Percentiles rank a stretch among this genome's conserved stretches.
Conservation (phyloP, 441 rosid genomes). For the Bruguiera hainesii region DNA sequence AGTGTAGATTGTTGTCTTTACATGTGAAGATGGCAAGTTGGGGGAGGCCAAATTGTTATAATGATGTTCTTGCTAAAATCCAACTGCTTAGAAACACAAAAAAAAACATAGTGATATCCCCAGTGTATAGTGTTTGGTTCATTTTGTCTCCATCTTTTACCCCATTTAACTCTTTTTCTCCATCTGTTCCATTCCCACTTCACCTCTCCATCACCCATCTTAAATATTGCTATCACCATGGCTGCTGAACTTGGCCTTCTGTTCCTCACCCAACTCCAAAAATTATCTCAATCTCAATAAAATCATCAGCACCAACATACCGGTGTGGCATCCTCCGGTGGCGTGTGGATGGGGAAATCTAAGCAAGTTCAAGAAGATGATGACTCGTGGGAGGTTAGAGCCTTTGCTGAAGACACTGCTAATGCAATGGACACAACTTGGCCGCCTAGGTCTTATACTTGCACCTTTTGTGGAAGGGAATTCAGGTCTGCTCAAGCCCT, state of each 20-base stretch:
- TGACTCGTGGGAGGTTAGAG: constrained; percentile 90
- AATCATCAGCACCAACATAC: constrained; percentile 24
- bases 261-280: constrained; percentile 30
- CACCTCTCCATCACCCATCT: constrained; percentile 24
- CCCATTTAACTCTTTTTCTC: constrained; percentile 32
- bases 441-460: constrained; percentile 94
- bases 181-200: constrained; percentile 24
- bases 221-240: constrained; percentile 30
- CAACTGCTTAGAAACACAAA: constrained; percentile 24
- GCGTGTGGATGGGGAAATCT: constrained; percentile 79
- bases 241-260: constrained; percentile 45
- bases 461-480: constrained; percentile 87
- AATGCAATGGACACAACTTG: constrained; percentile 77
- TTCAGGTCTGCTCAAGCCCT: constrained; percentile 96
- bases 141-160: constrained; percentile 28
- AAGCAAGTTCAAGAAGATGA: constrained; percentile 46
- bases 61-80: constrained; percentile 27
- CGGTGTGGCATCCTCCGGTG: constrained; percentile 9
- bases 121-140: constrained; percentile 25
- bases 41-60: constrained; percentile 19
- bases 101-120: constrained; percentile 27
- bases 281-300: constrained; percentile 29
- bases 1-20: constrained; percentile 28
- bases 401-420: constrained; percentile 77
- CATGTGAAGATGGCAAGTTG: constrained; percentile 17